Evolutionary conservation across 768 basidiomycete genomes (phyloP), one percentile per base, ranked within the genome.

Genomic region (Lentinula edodes): DNA sequence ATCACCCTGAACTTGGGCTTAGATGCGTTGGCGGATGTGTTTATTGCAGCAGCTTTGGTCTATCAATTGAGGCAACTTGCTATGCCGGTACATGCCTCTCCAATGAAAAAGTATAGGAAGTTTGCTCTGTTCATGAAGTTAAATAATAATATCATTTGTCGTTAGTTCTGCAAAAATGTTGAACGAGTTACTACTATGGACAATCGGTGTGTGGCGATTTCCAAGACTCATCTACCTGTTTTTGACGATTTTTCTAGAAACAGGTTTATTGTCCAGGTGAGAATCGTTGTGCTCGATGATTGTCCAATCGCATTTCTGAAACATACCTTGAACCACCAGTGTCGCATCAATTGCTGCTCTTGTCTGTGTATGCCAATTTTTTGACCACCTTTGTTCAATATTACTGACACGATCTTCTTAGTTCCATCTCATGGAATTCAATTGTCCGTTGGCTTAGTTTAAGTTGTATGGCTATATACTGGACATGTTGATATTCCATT

Each of bases 231-330:
- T 4, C 16, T 15, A 2, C 9, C 10, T 20, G 7, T 3, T 56
- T 56, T 13, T 39, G 42, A 9, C 6, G 16, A 2, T 32, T 13
- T 9, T 28, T 32, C 56, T 8, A 71, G 70, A 69, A 61, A 71
- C 68, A 3, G 70, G 70, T 1, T 52, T 71, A 16, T 34, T 69
- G 6, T 68, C 70, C 6, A 68, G 70, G 70, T 69, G 38, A 61
- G 8, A 5, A 13, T 28, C 28, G 3, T 5, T 20, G 6, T 32
- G 20, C 16, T 43, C 9, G 20, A n/a, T n/a, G 23, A 6, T n/a
- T 43, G 18, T 20, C 4, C 9, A 16, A 32, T 20, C 7, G 16
- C 35, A n/a, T 46, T 20, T 28, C 10, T 45, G 20, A 9, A 46
- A 38, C 10, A 8, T 36, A 28, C 9, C 16, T 52, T 9, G 15